phyloP scores from a whole-genome alignment of 1,139 yeast genomes.

The Debaryomyces coudertii region DNA sequence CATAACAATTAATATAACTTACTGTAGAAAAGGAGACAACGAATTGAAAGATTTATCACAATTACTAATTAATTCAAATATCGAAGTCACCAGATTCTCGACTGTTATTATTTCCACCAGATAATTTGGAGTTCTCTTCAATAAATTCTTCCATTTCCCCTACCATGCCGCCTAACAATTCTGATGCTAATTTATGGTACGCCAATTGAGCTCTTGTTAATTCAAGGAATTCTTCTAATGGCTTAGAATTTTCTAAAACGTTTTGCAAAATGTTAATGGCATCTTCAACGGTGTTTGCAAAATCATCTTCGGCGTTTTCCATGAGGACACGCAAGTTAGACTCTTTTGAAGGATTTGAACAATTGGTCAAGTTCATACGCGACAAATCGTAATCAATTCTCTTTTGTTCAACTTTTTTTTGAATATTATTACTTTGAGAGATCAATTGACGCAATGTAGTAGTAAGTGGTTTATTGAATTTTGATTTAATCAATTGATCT shows the following conservation, averaged over 20 bases:
- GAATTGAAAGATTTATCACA: neutral
- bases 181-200: constrained; percentile 77
- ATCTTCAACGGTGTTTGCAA: constrained; percentile 89
- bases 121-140: constrained; percentile 43
- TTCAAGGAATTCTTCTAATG: constrained; percentile 69
- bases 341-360: constrained; percentile 73
- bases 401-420: constrained; percentile 77
- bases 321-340: constrained; percentile 75
- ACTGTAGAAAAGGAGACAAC: neutral
- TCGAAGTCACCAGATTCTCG: constrained; percentile 51
- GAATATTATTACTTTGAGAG: constrained; percentile 68
- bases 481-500: constrained; percentile 70
- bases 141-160: constrained; percentile 66
- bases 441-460: constrained; percentile 68
- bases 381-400: constrained; percentile 82
- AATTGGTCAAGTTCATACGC: constrained; percentile 62
- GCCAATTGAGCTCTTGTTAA: constrained; percentile 81
- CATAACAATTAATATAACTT: neutral
- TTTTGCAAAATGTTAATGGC: constrained; percentile 85
- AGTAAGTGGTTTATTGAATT: constrained; percentile 70
- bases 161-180: constrained; percentile 65
- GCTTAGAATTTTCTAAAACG: constrained; percentile 74
- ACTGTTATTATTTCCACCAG: constrained; percentile 20
- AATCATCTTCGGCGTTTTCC: constrained; percentile 88
- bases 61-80: constrained; percentile 27